phyloP scores from a whole-genome alignment of 257 asterid genomes.

The Gentiana dahurica region DNA sequence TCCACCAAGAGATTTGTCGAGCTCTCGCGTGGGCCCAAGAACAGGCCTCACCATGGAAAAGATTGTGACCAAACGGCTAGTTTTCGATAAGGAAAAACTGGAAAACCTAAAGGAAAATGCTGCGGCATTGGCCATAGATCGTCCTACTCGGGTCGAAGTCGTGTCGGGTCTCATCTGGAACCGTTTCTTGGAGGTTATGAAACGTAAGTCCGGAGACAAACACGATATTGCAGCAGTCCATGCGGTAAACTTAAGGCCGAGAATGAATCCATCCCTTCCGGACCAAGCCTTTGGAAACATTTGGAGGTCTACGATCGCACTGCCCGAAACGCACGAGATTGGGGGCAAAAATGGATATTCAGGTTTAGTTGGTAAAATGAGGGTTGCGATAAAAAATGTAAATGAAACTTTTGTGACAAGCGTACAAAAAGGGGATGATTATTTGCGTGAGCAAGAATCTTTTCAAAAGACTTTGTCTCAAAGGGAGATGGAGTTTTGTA shows the following conservation, averaged over 20 bases:
- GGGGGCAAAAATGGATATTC: constrained; percentile 1
- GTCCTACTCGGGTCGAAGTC: constrained; percentile 44
- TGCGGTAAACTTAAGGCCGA: constrained; percentile 26
- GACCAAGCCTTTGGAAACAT: constrained; percentile 20
- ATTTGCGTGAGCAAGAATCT: background rate
- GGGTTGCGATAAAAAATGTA: constrained; percentile 20
- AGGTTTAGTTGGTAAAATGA: constrained; percentile 14
- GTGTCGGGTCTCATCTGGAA: constrained; percentile 35
- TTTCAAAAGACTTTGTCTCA: background rate
- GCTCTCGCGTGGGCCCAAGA: constrained; percentile 9
- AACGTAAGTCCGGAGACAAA: background rate
- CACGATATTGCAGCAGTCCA: constrained; percentile 16
- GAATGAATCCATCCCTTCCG: constrained; percentile 19
- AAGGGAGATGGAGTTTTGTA: constrained; percentile 15
- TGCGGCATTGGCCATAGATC: background rate
- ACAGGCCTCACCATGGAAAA: constrained; percentile 13
- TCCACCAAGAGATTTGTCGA: constrained; percentile 21
- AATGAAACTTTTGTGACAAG: constrained; percentile 13
- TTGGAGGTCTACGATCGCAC: constrained; percentile 14
- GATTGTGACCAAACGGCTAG: constrained; percentile 15
- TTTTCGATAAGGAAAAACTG: constrained; percentile 25
- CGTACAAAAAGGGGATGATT: constrained; percentile 9
- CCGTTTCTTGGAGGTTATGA: constrained; percentile 10
- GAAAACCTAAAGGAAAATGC: constrained; percentile 12
- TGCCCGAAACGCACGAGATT: background rate